These are phyloP conservation scores for Suillus ampliporus DNA, from an alignment of 768 basidiomycete species.

Conservation along the genomic window DNA sequence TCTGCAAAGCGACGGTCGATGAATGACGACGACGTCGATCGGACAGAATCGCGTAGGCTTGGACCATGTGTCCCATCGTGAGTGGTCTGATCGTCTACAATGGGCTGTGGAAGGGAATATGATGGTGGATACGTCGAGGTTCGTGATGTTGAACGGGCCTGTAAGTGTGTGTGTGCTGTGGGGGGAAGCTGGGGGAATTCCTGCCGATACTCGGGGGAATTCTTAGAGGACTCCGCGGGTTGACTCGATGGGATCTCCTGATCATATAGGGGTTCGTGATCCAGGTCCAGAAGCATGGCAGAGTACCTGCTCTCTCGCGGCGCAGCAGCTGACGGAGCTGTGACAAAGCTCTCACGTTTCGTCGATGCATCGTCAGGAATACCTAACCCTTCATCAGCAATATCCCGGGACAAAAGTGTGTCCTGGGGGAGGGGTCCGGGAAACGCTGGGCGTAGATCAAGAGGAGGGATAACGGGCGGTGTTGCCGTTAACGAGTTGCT, in stretches of 20 bases:
- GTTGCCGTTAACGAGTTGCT: slow-evolving; percentile 40
- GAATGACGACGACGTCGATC: slow-evolving; percentile 55
- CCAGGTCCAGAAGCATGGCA: slow-evolving; percentile 25
- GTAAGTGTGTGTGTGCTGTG: slow-evolving; percentile 17
- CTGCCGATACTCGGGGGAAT: slow-evolving; percentile 4
- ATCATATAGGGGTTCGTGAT: slow-evolving; percentile 27
- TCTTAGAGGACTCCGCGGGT: slow-evolving; percentile 19
- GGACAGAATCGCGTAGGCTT: slow-evolving; percentile 31
- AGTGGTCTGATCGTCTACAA: slow-evolving; percentile 25
- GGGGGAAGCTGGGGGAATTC: slow-evolving; percentile 5
- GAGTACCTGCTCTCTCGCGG: slow-evolving; percentile 38
- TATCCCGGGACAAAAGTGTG: slow-evolving; percentile 26
- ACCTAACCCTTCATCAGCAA: slow-evolving; percentile 28
- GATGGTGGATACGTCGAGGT: slow-evolving; percentile 32
- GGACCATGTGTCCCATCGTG: slow-evolving; percentile 24
- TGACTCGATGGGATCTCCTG: slow-evolving; percentile 17
- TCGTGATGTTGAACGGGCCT: slow-evolving; percentile 23
- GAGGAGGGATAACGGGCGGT: slow-evolving; percentile 59
- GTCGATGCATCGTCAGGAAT: slow-evolving; percentile 46
- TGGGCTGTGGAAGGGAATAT: slow-evolving; percentile 23
- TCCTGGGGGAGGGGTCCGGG: slow-evolving; percentile 39
- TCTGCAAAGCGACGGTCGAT: slow-evolving; percentile 56
- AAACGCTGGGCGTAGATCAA: slow-evolving; percentile 64
- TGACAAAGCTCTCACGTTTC: slow-evolving; percentile 64
- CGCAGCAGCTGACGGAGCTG: slow-evolving; percentile 41